These are phyloP conservation scores for Kwoniella dendrophila DNA, from an alignment of 768 basidiomycete species.

Conservation along the genomic window DNA sequence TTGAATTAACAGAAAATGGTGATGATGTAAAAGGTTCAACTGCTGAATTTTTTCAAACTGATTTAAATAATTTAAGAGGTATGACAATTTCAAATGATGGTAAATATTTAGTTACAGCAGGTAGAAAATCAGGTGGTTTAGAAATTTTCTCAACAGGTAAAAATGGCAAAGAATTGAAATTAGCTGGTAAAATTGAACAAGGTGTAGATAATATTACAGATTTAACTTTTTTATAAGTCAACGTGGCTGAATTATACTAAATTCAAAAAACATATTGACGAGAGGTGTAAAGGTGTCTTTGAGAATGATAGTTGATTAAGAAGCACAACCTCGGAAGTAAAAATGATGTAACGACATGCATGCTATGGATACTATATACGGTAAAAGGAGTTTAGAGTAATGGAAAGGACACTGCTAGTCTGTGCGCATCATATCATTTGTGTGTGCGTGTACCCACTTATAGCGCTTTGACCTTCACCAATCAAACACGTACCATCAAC, in stretches of 20 bases:
- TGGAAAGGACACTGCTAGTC: no score
- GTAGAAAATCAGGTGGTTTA: slow-evolving; percentile 49
- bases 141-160: slow-evolving; percentile 48
- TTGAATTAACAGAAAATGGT: slow-evolving; percentile 42
- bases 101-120: slow-evolving; percentile 48
- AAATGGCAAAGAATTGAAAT: slow-evolving; percentile 45
- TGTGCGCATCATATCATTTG: no score
- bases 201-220: slow-evolving; percentile 39
- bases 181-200: slow-evolving; percentile 47
- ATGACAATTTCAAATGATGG: slow-evolving; percentile 52
- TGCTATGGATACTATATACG: no score
- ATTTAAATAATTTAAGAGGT: slow-evolving; percentile 46
- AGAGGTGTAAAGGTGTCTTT: no score
- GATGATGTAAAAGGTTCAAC: slow-evolving; percentile 36
- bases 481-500: no score
- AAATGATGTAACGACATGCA: no score
- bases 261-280: neutral
- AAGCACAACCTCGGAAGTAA: no score
- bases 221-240: slow-evolving; percentile 34
- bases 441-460: no score
- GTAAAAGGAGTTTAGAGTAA: no score
- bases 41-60: slow-evolving; percentile 47
- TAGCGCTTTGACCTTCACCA: no score
- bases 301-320: no score
- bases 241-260: neutral